Evolutionary conservation across 176 grass and related monocot genomes (phyloP).

Genomic region (Echinochloa phyllopogon): DNA sequence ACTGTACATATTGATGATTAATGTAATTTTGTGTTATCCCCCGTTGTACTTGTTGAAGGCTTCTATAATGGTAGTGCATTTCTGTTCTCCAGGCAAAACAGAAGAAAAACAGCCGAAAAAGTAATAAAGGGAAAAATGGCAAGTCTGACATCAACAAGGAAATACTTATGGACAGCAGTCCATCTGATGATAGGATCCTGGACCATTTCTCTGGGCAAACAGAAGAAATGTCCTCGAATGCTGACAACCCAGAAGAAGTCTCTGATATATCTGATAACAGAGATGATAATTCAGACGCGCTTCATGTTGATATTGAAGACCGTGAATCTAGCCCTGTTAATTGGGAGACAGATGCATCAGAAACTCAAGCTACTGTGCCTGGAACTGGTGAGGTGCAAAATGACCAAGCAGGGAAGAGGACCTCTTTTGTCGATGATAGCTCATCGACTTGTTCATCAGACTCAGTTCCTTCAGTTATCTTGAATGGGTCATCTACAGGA

Average conservation of each 20-base stretch:
- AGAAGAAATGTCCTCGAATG: slow-evolving; percentile 65
- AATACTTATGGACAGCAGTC: slow-evolving; percentile 40
- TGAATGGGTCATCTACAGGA: slow-evolving; percentile 55
- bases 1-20: not conserved
- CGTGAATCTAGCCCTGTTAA: slow-evolving; percentile 65
- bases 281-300: slow-evolving; percentile 72
- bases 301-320: slow-evolving; percentile 75
- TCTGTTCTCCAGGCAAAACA: slow-evolving; percentile 67
- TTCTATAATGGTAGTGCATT: not conserved
- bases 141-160: slow-evolving; percentile 47
- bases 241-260: slow-evolving; percentile 62
- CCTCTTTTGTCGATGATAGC: slow-evolving; percentile 74
- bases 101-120: slow-evolving; percentile 80
- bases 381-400: slow-evolving; percentile 60
- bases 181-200: slow-evolving; percentile 59
- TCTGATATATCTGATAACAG: slow-evolving; percentile 85
- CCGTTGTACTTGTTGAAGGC: slow-evolving; percentile 13
- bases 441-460: slow-evolving; percentile 93
- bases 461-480: slow-evolving; percentile 64
- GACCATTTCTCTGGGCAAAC: slow-evolving; percentile 61
- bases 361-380: slow-evolving; percentile 57
- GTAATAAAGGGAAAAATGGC: slow-evolving; percentile 78
- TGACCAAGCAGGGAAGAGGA: slow-evolving; percentile 71
- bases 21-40: not conserved
- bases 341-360: slow-evolving; percentile 89